Conservation (phyloP, 2,329 filamentous ascomycete species). For the Thelonectria discophora region DNA sequence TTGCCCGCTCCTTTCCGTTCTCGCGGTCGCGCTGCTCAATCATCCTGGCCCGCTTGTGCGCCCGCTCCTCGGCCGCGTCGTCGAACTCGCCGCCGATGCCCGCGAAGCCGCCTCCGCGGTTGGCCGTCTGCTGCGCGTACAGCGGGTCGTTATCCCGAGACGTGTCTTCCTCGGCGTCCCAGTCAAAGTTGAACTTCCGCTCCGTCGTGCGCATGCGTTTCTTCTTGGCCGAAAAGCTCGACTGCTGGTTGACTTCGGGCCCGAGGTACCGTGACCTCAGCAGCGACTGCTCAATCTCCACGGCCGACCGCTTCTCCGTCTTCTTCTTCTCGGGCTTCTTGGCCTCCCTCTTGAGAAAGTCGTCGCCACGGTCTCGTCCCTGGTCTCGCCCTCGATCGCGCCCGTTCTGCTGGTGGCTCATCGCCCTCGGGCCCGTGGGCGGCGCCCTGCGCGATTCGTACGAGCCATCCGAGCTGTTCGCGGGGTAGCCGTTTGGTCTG, state of each 20-base stretch:
- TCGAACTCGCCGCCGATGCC: constrained; percentile 62
- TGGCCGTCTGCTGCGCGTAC: constrained; percentile 58
- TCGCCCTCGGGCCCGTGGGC: constrained; percentile 78
- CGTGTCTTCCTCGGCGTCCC: constrained; percentile 95
- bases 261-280: constrained; percentile 90
- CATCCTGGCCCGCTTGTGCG: constrained; percentile 69
- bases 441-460: constrained; percentile 58
- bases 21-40: constrained; percentile 80
- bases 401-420: constrained; percentile 58
- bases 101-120: constrained; percentile 52
- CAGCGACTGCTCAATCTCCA: constrained; percentile 76
- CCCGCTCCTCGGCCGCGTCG: constrained; percentile 63
- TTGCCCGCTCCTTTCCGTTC: constrained; percentile 78
- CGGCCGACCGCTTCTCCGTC: constrained; percentile 55
- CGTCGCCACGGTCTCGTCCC: constrained; percentile 58
- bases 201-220: constrained; percentile 92
- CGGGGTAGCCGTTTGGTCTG: constrained; percentile 42
- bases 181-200: constrained; percentile 99
- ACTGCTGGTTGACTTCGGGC: constrained; percentile 81
- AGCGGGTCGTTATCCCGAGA: constrained; percentile 73
- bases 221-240: constrained; percentile 93
- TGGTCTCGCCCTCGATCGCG: constrained; percentile 51
- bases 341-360: constrained; percentile 29
- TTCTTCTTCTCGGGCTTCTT: constrained; percentile 50
- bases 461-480: constrained; percentile 33